Evolutionary conservation across 1,284 basidiomycete genomes (phyloP).

Genomic region (Phylloporus sp.): DNA sequence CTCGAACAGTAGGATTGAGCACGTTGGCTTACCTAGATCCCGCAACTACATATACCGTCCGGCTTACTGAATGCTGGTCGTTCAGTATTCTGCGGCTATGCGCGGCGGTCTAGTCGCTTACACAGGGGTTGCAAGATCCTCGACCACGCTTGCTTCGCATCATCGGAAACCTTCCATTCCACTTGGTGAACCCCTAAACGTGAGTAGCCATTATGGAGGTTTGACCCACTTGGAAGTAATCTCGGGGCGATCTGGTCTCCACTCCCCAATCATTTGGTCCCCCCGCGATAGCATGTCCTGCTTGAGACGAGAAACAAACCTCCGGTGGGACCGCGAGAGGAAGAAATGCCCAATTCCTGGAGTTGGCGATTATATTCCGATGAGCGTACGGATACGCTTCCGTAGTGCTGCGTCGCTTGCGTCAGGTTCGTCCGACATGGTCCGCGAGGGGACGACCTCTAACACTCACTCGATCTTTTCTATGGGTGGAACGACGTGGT

Average conservation of each 20-base stretch:
- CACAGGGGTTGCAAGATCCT: background rate
- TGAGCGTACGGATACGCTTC: background rate
- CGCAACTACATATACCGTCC: too few species aligned
- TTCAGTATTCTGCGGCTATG: too few species aligned
- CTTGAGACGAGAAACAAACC: background rate
- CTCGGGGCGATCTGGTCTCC: background rate
- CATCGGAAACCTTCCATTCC: slow-evolving; percentile 1
- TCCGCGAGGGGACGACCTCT: too few species aligned
- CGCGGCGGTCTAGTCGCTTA: too few species aligned
- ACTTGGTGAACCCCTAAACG: background rate
- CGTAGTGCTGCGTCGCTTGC: background rate
- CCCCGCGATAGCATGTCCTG: background rate
- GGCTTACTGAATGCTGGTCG: too few species aligned
- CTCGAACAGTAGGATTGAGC: background rate
- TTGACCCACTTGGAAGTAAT: background rate
- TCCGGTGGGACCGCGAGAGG: background rate
- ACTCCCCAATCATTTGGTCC: background rate
- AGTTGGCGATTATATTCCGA: background rate
- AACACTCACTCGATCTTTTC: too few species aligned
- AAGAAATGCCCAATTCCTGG: background rate
- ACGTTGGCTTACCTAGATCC: too few species aligned
- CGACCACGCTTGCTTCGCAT: background rate
- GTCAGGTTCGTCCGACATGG: too few species aligned
- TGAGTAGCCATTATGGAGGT: background rate
- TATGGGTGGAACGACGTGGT: too few species aligned